Conservation (phyloP, 2,329 filamentous ascomycete genomes). For the Aspergillus puulaauensis region DNA sequence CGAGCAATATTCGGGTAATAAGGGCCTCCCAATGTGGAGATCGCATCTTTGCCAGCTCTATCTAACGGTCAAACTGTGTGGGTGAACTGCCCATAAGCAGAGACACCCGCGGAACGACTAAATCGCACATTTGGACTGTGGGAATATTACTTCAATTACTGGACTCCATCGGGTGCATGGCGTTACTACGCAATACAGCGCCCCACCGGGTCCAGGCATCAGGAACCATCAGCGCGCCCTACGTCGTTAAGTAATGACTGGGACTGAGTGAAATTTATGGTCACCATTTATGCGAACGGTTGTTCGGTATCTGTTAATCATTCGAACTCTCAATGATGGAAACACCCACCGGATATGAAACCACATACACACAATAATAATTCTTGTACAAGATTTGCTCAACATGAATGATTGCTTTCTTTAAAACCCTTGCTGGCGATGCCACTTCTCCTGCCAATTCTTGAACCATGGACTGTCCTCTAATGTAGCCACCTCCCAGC, state of each 20-base stretch:
- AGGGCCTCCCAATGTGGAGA: not conserved
- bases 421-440: constrained; percentile 60
- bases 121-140: not conserved
- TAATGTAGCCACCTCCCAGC: constrained; percentile 69
- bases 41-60: not conserved
- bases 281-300: not conserved
- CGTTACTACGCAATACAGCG: not conserved
- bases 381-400: not conserved
- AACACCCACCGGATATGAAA: not conserved
- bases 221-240: not conserved
- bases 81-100: not conserved
- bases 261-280: not conserved
- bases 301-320: not conserved
- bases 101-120: not conserved
- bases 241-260: no score
- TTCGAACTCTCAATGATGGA: not conserved
- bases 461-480: constrained; percentile 74
- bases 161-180: not conserved
- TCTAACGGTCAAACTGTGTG: not conserved
- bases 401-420: not conserved
- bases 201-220: not conserved
- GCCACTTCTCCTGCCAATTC: constrained; percentile 76
- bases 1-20: not conserved
- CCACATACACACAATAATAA: constrained; percentile 1
- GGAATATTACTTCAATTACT: not conserved